phyloP scores from a whole-genome alignment of 2,329 filamentous ascomycete genomes.

The Hypoxylon sp. region DNA sequence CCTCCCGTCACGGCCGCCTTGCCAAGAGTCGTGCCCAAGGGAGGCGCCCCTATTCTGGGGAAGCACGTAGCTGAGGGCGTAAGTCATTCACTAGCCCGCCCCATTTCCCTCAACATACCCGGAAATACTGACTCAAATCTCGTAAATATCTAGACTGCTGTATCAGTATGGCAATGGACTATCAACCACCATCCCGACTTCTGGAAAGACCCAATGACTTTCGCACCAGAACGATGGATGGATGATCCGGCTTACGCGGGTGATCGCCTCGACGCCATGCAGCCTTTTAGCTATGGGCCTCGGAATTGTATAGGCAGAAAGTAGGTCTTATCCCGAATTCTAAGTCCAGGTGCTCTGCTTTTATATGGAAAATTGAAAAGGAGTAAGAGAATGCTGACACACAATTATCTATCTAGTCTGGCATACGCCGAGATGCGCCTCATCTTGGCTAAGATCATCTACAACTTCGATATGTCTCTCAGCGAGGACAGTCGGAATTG shows the following conservation, averaged over 20 bases:
- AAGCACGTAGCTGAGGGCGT: conserved; percentile 49
- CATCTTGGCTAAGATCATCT: conserved; percentile 58
- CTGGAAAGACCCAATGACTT: conserved; percentile 58
- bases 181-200: conserved; percentile 55
- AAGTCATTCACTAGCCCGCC: conserved; percentile 29
- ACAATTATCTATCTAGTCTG: conserved; percentile 49
- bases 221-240: conserved; percentile 60
- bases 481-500: conserved; percentile 50
- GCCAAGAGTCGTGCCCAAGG: conserved; percentile 47
- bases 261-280: conserved; percentile 55
- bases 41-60: conserved; percentile 49
- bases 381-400: conserved; percentile 23
- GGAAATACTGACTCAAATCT: conserved; percentile 25
- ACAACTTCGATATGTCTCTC: conserved; percentile 58
- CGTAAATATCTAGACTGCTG: conserved; percentile 51
- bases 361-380: no score
- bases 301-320: conserved; percentile 60
- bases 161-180: conserved; percentile 58
- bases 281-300: conserved; percentile 58
- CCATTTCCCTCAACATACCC: neutral
- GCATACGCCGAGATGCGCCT: conserved; percentile 61
- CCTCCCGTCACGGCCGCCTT: conserved; percentile 53
- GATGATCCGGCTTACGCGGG: conserved; percentile 50
- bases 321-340: conserved; percentile 46
- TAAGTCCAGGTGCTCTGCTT: no score